Conservation (phyloP, 139 green algal species). For the Gonium pectorale region DNA sequence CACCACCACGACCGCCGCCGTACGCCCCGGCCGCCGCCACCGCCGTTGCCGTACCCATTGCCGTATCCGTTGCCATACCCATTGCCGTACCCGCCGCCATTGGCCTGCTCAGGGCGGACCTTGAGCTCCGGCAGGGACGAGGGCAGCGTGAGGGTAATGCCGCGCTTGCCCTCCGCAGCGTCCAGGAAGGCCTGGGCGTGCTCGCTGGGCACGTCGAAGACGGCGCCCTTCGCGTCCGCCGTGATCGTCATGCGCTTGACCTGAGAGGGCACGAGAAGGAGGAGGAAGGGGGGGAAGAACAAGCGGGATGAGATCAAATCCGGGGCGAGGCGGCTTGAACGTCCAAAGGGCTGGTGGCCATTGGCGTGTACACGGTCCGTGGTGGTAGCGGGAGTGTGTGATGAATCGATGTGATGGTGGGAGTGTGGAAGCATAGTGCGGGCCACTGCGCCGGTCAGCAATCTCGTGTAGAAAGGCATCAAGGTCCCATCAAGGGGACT, state of each 20-base stretch:
- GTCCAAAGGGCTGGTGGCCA: too few relatives aligned
- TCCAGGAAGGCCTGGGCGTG: slow-evolving; percentile 68
- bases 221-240: slow-evolving; percentile 80
- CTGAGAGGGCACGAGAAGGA: too few relatives aligned
- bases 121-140: slow-evolving; percentile 76
- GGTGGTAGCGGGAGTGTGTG: too few relatives aligned
- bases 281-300: background rate
- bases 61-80: slow-evolving; percentile 18
- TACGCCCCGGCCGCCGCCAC: background rate
- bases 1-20: background rate
- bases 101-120: slow-evolving; percentile 39
- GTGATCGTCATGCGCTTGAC: slow-evolving; percentile 90
- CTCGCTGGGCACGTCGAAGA: slow-evolving; percentile 92
- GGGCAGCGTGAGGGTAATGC: slow-evolving; percentile 54
- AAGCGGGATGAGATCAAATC: too few relatives aligned
- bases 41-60: slow-evolving; percentile 27
- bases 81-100: slow-evolving; percentile 20
- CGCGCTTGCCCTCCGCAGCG: slow-evolving; percentile 31
- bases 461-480: too few relatives aligned
- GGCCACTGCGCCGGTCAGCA: too few relatives aligned
- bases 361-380: too few relatives aligned
- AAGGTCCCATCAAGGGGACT: too few relatives aligned
- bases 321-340: too few relatives aligned
- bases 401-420: too few relatives aligned
- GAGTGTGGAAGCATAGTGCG: too few relatives aligned